Conservation (phyloP, 495 filamentous ascomycete genomes). For the Bacidia gigantensis region DNA sequence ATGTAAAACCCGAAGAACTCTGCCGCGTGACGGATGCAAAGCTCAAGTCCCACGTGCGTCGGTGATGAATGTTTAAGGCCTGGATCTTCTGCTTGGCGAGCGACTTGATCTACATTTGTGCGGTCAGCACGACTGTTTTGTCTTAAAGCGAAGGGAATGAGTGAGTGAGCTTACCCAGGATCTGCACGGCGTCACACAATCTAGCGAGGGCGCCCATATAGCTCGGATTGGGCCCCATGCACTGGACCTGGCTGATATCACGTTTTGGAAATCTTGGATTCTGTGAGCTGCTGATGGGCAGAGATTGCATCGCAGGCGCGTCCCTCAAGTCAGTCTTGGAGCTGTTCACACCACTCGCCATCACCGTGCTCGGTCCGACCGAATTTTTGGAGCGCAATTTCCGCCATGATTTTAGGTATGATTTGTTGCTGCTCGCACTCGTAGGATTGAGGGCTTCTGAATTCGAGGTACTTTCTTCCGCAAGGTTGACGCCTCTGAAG, state of each 20-base stretch:
- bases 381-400: slow-evolving; percentile 80
- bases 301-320: slow-evolving; percentile 46
- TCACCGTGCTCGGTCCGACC: slow-evolving; percentile 27
- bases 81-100: slow-evolving; percentile 88
- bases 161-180: slow-evolving; percentile 60
- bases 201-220: slow-evolving; percentile 87
- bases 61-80: slow-evolving; percentile 68
- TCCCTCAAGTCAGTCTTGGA: slow-evolving; percentile 43
- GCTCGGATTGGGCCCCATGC: slow-evolving; percentile 68
- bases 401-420: slow-evolving; percentile 61
- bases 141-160: neutral
- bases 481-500: slow-evolving; percentile 45
- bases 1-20: slow-evolving; percentile 97
- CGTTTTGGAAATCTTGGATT: slow-evolving; percentile 49
- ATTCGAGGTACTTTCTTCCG: slow-evolving; percentile 28
- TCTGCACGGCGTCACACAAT: slow-evolving; percentile 87
- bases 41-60: slow-evolving; percentile 85
- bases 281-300: slow-evolving; percentile 68
- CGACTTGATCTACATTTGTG: slow-evolving; percentile 68
- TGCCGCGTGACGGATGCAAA: slow-evolving; percentile 83
- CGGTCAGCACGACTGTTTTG: slow-evolving; percentile 17
- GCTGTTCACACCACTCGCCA: slow-evolving; percentile 18
- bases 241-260: slow-evolving; percentile 52
- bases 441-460: slow-evolving; percentile 32
- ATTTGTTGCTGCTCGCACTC: slow-evolving; percentile 46